These are phyloP conservation scores for Tilletiopsis washingtonensis DNA, from an alignment of 1,284 basidiomycete species.

Conservation along the genomic window DNA sequence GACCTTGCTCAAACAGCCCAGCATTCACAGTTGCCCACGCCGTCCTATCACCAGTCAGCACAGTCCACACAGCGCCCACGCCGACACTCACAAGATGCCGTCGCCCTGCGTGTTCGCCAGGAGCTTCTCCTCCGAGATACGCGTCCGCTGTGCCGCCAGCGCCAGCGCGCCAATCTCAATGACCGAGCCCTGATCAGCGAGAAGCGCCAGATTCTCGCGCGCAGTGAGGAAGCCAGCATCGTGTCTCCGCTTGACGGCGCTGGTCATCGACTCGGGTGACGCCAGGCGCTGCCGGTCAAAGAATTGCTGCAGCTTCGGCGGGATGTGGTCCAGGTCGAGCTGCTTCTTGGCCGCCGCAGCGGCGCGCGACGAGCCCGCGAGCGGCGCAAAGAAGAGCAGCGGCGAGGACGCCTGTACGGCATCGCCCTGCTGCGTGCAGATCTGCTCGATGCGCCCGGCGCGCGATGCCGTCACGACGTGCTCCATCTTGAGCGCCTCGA, in stretches of 20 bases:
- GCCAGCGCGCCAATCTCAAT: conserved; percentile 25
- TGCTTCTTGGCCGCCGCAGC: background rate
- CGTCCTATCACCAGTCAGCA: too few species aligned
- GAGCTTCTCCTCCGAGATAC: conserved; percentile 6
- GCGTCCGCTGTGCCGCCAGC: conserved; percentile 16
- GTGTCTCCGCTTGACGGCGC: conserved; percentile 16
- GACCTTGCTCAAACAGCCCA: conserved; percentile 3
- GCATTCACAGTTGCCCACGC: conserved; percentile 17
- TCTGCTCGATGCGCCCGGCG: conserved; percentile 4
- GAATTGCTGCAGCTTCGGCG: conserved; percentile 16
- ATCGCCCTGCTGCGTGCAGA: conserved; percentile 9
- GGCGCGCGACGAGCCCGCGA: background rate
- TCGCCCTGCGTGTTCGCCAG: conserved; percentile 17
- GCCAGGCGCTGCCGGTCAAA: conserved; percentile 3
- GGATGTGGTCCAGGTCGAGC: conserved; percentile 8
- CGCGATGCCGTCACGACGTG: conserved; percentile 3
- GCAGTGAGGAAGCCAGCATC: conserved; percentile 19
- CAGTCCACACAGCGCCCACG: too few species aligned
- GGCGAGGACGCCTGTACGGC: conserved; percentile 10
- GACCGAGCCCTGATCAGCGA: conserved; percentile 17
- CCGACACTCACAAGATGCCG: too few species aligned
- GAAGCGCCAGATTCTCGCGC: conserved; percentile 30
- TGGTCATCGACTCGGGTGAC: conserved; percentile 7
- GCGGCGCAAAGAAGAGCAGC: conserved; percentile 10
- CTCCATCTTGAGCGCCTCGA: conserved; percentile 60